Evolutionary conservation across 805 yeast species (phyloP), one percentile per base, ranked within the genome.

Genomic region (Blastobotrys mokoenaii): DNA sequence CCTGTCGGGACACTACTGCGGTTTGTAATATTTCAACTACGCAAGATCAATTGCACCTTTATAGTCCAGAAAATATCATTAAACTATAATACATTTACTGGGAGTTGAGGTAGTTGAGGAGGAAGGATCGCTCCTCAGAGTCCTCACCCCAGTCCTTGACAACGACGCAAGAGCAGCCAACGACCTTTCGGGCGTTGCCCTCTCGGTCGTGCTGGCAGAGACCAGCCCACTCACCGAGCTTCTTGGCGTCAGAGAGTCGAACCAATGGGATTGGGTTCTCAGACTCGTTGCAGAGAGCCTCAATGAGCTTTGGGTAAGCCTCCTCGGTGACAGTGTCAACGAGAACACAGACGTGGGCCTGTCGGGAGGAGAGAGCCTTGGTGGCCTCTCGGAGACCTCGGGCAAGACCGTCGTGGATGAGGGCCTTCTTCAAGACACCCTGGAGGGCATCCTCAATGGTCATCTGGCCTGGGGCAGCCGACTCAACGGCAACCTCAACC

Each of bases 141-240:
- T 88, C 96, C 70, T 87, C 95, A 87, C 99, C 99, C 97, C 97
- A 93, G 95, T 88, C 83, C 82, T 85, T 89, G 81, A 93, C 86
- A 66, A 93, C 98, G 70, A 90, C 97, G 76, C 95, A 90, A 65
- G 97, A 89, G 75, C 96, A 95, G 77, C 98, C 98, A 72, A 93
- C 98, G 66, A 93, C 97, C 87, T 93, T 93, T 82, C 97, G 88
- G 77, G 97, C 96, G 80, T 90, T 88, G 78, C 98, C 99, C 67
- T 93, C 97, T 78, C 96, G 87, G 94, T 93, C 97, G 67, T 90
- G 82, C 77, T 88, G 87, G 80, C 96, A 93, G 64, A 93, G 80
- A 84, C 98, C 98, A 68, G 97, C 97, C 98, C 98, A 93, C 81
- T 93, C 97, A 82, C 99, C 99, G 71, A 93, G 82, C 79, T 87